Base-by-base conservation (phyloP, 1,284 basidiomycete genomes). In the Sphagnurus paluster region DNA sequence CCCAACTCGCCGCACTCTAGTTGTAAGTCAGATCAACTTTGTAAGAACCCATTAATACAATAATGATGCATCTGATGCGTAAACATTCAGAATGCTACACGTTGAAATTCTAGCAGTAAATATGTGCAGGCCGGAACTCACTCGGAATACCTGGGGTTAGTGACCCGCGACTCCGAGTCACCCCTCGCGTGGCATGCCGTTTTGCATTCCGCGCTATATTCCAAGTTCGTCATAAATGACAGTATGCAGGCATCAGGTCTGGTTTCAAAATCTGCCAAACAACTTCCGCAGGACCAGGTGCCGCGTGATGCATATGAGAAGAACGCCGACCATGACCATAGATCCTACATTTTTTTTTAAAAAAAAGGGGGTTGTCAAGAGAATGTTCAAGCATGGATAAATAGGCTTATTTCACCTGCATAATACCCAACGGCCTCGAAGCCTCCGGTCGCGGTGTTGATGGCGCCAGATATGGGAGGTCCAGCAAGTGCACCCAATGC, bases 401-500 rank as follows among this genome's bases (percentile, higher is more conserved):
- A 28, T n/a, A 20, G 25, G 4, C 38, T 14, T 8, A 30, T 30
- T 30, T 4, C 29, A 77, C 81, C 82, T 53, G 83, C 81, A 57
- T 82, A 84, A 44, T 75, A 69, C 6, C 82, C 83, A n/a, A 83
- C 80, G 5, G 58, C 69, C 19, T 69, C 63, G 54, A 76, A 84
- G 2, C 70, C 69, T 4, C 72, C 75, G 2, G 77, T 74, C 2
- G 72, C 68, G 6, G 64, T 61, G 43, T 72, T 71, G 41, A 86
- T 82, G 0, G 79, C 79, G 4, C 82, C 83, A n/a, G 80, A 80
- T 34, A 84, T 82, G 0, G 82, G 82, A 11, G 80, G 79, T 1
- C 82, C 82, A 3, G 70, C 71, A 8, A 84, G 46, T 71, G 66
- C 47, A 67, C 69, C 69, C 8, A 71, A 42, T 0, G 69, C 62